A percentile compares a stretch with the other conserved stretches of the same genome.
These are phyloP conservation scores for Botrytis cinerea DNA, from an alignment of 2,329 filamentous ascomycete species.

Conservation along the genomic window DNA sequence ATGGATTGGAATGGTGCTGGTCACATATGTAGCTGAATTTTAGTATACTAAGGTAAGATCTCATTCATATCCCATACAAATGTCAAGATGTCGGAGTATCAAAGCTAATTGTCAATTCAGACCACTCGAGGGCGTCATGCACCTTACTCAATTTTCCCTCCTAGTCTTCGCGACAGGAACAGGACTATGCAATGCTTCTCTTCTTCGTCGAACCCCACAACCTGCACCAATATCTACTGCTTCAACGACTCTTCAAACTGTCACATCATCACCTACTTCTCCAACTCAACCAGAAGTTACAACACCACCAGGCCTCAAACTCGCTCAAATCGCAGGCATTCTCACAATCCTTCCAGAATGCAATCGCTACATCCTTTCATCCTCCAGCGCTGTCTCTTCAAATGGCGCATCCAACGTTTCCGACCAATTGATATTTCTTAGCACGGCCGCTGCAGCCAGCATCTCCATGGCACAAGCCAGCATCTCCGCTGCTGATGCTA, in stretches of 20 bases:
- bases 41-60: conserved; percentile 4
- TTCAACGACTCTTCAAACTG: not conserved
- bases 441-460: not conserved
- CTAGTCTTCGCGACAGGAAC: conserved; percentile 15
- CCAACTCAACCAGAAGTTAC: not conserved
- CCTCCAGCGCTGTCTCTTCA: not conserved
- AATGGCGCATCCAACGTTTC: not conserved
- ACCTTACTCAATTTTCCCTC: conserved; percentile 6
- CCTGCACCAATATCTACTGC: not conserved
- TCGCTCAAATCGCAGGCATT: not conserved
- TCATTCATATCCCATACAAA: not conserved
- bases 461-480: conserved; percentile 11
- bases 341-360: conserved; percentile 1
- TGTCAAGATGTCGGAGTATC: not conserved
- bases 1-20: conserved; percentile 12
- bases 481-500: not conserved
- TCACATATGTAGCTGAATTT: conserved; percentile 3
- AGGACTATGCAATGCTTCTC: conserved; percentile 15
- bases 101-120: not conserved
- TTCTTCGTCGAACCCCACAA: not conserved
- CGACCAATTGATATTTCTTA: not conserved
- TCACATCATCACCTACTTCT: not conserved
- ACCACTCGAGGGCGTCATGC: conserved; percentile 10
- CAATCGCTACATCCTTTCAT: not conserved
- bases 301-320: not conserved